Percentiles rank a stretch among this genome's conserved stretches.
Conservation (phyloP, 768 basidiomycete genomes). For the Coprinopsis marcescibilis region DNA sequence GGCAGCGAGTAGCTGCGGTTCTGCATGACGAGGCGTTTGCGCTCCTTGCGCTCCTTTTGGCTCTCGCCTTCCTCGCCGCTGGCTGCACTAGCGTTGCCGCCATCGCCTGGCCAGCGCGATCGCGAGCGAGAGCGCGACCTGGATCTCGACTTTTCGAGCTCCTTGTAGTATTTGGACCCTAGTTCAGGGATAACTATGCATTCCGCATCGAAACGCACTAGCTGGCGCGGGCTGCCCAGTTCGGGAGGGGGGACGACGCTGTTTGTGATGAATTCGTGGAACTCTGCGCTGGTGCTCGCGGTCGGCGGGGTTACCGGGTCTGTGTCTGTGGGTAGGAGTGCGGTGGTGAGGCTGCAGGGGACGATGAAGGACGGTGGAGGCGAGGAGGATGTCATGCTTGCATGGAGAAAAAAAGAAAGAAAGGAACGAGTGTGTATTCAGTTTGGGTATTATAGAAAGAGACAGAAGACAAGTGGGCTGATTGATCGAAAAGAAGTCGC, state of each 20-base stretch:
- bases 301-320: too few species aligned
- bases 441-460: too few species aligned
- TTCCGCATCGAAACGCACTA: background rate
- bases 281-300: too few species aligned
- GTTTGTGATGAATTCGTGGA: background rate
- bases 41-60: background rate
- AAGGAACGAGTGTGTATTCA: too few species aligned
- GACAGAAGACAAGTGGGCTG: too few species aligned
- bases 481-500: too few species aligned
- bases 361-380: too few species aligned
- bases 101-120: background rate
- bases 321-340: too few species aligned
- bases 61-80: background rate
- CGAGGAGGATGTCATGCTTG: too few species aligned
- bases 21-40: slow-evolving; percentile 1
- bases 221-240: slow-evolving; percentile 1
- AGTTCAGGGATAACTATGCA: background rate
- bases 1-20: slow-evolving; percentile 1
- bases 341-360: too few species aligned
- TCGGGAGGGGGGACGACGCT: background rate
- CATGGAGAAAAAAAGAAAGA: too few species aligned
- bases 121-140: background rate
- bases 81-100: background rate
- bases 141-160: background rate
- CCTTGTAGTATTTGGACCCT: slow-evolving; percentile 1